phyloP scores from a whole-genome alignment of 306 rosid genomes.

The Bauhinia variegata region DNA sequence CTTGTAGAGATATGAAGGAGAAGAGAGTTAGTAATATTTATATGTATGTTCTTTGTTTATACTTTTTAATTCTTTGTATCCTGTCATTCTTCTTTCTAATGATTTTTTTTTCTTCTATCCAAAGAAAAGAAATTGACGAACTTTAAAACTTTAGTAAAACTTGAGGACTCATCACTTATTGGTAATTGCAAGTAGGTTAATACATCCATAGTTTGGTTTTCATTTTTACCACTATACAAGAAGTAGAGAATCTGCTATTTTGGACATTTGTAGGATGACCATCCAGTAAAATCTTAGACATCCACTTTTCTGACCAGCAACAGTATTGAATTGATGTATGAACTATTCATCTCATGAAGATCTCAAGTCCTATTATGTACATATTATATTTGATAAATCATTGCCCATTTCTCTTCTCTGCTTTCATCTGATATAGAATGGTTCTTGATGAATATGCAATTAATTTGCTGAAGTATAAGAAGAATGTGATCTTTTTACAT shows the following conservation, averaged over 20 bases:
- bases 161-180: too few species aligned
- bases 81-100: too few species aligned
- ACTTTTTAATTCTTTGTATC: not conserved
- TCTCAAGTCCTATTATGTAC: not conserved
- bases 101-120: too few species aligned
- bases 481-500: conserved; percentile 36
- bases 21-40: conserved; percentile 37
- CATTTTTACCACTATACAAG: conserved; percentile 3
- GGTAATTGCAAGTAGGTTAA: too few species aligned
- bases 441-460: conserved; percentile 23
- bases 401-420: conserved; percentile 11
- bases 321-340: not conserved
- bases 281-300: conserved; percentile 12
- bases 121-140: too few species aligned
- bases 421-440: conserved; percentile 29
- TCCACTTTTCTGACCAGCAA: conserved; percentile 14
- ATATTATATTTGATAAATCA: conserved; percentile 19
- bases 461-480: conserved; percentile 27
- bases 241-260: conserved; percentile 10
- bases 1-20: conserved; percentile 32
- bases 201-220: not conserved
- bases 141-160: too few species aligned
- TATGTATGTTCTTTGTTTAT: conserved; percentile 12
- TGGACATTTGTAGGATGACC: conserved; percentile 6
- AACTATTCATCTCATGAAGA: conserved; percentile 16